Evolutionary conservation across 805 yeast species (phyloP), one percentile per base, ranked within the genome.

Genomic region (Jamesozyma piceae): DNA sequence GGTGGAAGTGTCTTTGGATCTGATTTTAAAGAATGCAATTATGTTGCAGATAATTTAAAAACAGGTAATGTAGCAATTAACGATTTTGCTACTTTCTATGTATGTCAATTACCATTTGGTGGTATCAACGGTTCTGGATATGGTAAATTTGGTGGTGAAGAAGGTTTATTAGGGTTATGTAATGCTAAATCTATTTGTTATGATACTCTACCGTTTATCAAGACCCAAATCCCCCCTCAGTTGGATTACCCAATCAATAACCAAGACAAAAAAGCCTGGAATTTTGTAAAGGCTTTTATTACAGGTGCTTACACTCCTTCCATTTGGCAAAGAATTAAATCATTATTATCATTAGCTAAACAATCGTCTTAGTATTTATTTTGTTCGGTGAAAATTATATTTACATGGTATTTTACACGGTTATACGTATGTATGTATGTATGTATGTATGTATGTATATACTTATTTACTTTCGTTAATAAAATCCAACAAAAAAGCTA

Each of bases 81-180:
- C 62, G 99, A 92, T 67, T 92, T 92, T 69, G 99, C 97, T 6
- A 90, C 97, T 0, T 92, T 79, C 58, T 87, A 89, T 57, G 86
- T 92, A 29, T 89, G 96, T 51, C 98, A 92, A 65, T 71, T 92
- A 52, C 99, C 99, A 27, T 92, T 92, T 65, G 99, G 99, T 42
- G 99, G 99, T 26, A 76, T 76, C 22, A 80, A 80, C 51, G 92
- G 88, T 37, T 83, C 95, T 5, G 99, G 99, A 0, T 92, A 88
- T 58, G 98, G 98, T 44, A 90, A 90, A 60, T 92, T 92, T 67
- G 95, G 96, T 19, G 99, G 99, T 37, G 95, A 82, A 59, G 99
- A 92, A 69, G 99, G 99, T 2, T 70, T 92, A 35, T 76, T 86
- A 33, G 97, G 96, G 0, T 68, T 92, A 36, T 90, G 97, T 61